Conservation (phyloP, 768 basidiomycete genomes). For the Collybia sp. region DNA sequence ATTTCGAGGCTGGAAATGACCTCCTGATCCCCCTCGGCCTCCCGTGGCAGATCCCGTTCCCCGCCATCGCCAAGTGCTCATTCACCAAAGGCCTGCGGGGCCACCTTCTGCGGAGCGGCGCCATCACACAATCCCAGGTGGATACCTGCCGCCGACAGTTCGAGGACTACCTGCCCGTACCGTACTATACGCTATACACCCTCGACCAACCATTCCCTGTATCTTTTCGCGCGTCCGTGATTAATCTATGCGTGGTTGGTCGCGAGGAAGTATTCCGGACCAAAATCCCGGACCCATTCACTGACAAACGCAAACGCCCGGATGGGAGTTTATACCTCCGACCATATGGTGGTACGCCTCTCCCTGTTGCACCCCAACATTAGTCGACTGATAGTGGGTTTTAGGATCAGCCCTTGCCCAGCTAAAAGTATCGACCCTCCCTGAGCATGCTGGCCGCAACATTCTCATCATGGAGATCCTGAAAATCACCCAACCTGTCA, state of each 20-base stretch:
- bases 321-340: too few species aligned
- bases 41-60: conserved; percentile 8
- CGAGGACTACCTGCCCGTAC: neutral
- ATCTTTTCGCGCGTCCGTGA: too few species aligned
- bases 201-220: conserved; percentile 6
- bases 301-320: too few species aligned
- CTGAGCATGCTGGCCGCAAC: conserved; percentile 22
- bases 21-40: conserved; percentile 6
- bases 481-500: conserved; percentile 7
- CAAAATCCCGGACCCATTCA: too few species aligned
- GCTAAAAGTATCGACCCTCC: too few species aligned
- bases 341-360: conserved; percentile 1
- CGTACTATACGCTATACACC: conserved; percentile 1
- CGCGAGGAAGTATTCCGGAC: too few species aligned
- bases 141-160: neutral
- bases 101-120: neutral
- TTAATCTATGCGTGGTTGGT: too few species aligned
- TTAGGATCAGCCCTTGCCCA: conserved; percentile 9
- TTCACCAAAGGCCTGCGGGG: neutral
- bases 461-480: conserved; percentile 24
- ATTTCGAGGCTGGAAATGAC: conserved; percentile 10
- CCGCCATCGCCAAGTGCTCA: neutral
- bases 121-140: neutral
- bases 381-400: neutral
- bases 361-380: neutral